Evolutionary conservation across 2,329 filamentous ascomycete genomes (phyloP).

Genomic region (Aspergillus cejpii): DNA sequence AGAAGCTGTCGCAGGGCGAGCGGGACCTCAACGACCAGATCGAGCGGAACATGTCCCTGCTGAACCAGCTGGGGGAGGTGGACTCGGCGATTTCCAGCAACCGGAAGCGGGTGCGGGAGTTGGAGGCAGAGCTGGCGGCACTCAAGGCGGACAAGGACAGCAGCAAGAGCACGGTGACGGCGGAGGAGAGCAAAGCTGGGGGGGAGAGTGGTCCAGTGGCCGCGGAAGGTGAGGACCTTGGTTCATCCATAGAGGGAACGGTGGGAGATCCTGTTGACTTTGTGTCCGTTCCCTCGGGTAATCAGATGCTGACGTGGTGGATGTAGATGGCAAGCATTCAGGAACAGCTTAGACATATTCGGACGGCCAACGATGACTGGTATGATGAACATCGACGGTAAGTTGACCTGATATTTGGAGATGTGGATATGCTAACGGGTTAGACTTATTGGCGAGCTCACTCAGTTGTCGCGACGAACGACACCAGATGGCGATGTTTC

Average conservation of each 20-base stretch:
- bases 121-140: conserved; percentile 35
- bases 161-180: conserved; percentile 32
- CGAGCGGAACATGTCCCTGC: conserved; percentile 37
- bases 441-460: conserved; percentile 37
- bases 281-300: conserved; percentile 22
- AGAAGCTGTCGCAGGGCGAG: conserved; percentile 30
- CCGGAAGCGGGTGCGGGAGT: conserved; percentile 34
- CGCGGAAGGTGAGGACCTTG: conserved; percentile 44
- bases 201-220: conserved; percentile 32
- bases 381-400: conserved; percentile 41
- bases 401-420: too few species aligned
- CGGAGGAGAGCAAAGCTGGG: conserved; percentile 25
- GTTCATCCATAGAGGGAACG: conserved; percentile 45
- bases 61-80: conserved; percentile 36
- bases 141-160: conserved; percentile 30
- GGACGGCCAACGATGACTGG: conserved; percentile 41
- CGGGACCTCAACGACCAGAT: conserved; percentile 36
- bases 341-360: conserved; percentile 43
- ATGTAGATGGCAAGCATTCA: conserved; percentile 43
- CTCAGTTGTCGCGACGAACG: conserved; percentile 29
- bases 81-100: conserved; percentile 32
- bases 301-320: conserved; percentile 9
- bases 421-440: too few species aligned
- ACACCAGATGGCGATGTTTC: conserved; percentile 27
- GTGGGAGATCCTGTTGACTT: conserved; percentile 40